Base-by-base conservation (phyloP, 495 filamentous ascomycete species). In the Viridothelium virens region DNA sequence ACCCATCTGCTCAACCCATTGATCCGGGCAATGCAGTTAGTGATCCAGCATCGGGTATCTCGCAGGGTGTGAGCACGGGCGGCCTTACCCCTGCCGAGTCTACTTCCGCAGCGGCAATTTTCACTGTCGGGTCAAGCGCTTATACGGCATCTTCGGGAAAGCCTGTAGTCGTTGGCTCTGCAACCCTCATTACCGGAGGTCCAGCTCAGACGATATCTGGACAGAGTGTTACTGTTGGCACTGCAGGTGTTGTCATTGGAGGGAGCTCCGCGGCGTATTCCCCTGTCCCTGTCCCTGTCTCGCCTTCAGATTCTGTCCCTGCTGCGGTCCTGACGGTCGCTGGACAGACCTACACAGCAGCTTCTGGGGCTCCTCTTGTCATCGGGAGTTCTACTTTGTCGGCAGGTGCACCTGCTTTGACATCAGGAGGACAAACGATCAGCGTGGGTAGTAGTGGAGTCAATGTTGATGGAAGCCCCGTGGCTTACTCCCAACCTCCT, bases 321-420 rank as follows among this genome's bases (percentile, higher is more conserved):
- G 53, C 18, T 36, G 53, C 53, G 53, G 53, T 59, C 53, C 7
- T 59, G 18, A 59, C 53, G 18, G 53, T 59, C 7, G 53, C 18
- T 59, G 53, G n/a, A 36, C 53, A 59, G n/a, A 59, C 53, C 53
- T 59, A 59, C 53, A 59, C 53, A 9, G 53, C 53, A 10, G 7
- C 53, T 9, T 59, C 53, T 36, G 53, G 53, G 10, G 53, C 7
- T 9, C 48, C 48, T 14, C 34, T 62, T 4, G 31, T 62, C 59
- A 62, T 62, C 2, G 59, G 59, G 1, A 38, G 34, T 31, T 38
- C 38, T 1, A 62, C 59, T 12, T 31, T 62, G 48, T 53, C 48
- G n/a, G 48, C 11, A 53, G 48, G 48, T 5, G 48, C 48, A 9
- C 48, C 48, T 1, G 12, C 48, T 53, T n/a, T 53, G 11, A 53